phyloP scores from a whole-genome alignment of 1,284 basidiomycete genomes.

The Clitocybe nebularis region DNA sequence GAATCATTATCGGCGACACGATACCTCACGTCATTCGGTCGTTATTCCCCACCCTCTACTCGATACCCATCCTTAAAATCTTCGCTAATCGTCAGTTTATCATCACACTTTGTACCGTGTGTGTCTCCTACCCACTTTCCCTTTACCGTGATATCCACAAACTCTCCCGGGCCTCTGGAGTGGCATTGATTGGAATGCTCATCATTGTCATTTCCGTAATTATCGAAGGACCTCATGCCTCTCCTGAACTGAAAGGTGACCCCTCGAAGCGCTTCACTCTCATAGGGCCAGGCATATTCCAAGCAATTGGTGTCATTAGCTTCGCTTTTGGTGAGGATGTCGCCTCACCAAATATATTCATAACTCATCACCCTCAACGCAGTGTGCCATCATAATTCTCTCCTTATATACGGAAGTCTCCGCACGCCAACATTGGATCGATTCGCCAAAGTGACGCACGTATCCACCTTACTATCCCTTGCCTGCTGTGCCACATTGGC shows the following conservation, averaged over 20 bases:
- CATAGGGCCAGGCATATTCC: slow-evolving; percentile 76
- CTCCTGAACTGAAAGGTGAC: slow-evolving; percentile 75
- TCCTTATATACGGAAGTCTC: slow-evolving; percentile 93
- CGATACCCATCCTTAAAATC: slow-evolving; percentile 69
- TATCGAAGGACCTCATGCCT: slow-evolving; percentile 81
- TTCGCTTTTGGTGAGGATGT: slow-evolving; percentile 68
- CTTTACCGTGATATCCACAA: slow-evolving; percentile 98
- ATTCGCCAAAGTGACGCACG: slow-evolving; percentile 91
- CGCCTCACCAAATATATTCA: background rate
- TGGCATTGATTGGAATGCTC: slow-evolving; percentile 90
- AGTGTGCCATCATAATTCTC: slow-evolving; percentile 91
- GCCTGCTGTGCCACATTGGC: slow-evolving; percentile 82
- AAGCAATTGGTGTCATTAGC: slow-evolving; percentile 92
- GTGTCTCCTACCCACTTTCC: slow-evolving; percentile 92
- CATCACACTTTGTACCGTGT: slow-evolving; percentile 80
- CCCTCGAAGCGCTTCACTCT: slow-evolving; percentile 68
- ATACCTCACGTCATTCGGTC: slow-evolving; percentile 92
- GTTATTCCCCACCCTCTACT: slow-evolving; percentile 74
- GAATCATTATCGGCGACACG: slow-evolving; percentile 94
- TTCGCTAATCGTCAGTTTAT: slow-evolving; percentile 87
- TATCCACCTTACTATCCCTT: slow-evolving; percentile 81
- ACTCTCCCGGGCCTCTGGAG: slow-evolving; percentile 86
- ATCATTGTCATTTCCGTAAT: slow-evolving; percentile 91
- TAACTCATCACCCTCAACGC: background rate
- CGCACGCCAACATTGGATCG: slow-evolving; percentile 92